Evolutionary conservation across 2,329 filamentous ascomycete genomes (phyloP), one percentile per base, ranked within the genome.

Genomic region (Talaromyces sp.): DNA sequence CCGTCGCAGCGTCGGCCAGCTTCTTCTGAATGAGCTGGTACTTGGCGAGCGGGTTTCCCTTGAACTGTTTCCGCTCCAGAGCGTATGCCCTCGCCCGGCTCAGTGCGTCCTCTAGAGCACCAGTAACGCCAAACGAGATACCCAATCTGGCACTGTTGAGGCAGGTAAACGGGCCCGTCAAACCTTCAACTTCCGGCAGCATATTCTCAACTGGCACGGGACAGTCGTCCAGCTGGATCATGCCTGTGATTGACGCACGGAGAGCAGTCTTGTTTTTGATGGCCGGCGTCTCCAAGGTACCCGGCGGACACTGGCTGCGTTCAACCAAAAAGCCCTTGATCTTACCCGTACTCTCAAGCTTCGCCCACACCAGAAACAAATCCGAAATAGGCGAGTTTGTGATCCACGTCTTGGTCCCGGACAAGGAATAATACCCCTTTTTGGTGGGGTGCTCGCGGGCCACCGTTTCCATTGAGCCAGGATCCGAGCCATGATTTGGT

Each of bases 11-110:
- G 74, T 99, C 94, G 0, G 93, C 89, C 63, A 99, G 81, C 81
- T 99, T 99, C 85, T 97, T 97, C 81, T 99, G 94, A 57, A 99
- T 85, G 14, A 99, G 86, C 79, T 99, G 94, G 73, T 99, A 99
- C 74, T 90, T 95, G 46, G 93, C 94, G 57, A 99, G 82, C 0
- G 93, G 92, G 75, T 97, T 97, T 55, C 87, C 87, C 80, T 95
- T 96, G 84, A 99, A 99, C 75, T 99, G 94, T 78, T 89, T 93
- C 65, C 94, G 84, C 75, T 97, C 92, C 56, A 99, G 79, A n/a
- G 92, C 86, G 73, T 99, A 99, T 12, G 87, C 86, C 63, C 93
- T 83, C 3, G 94, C 86, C 56, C 92, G 85, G 19, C 82, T 80
- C 64, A 99, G 86, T 73, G 90, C 94, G 75, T 99, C 94, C 76